Evolutionary conservation across 2,329 filamentous ascomycete genomes (phyloP).

Genomic region (Fusarium camptoceras): DNA sequence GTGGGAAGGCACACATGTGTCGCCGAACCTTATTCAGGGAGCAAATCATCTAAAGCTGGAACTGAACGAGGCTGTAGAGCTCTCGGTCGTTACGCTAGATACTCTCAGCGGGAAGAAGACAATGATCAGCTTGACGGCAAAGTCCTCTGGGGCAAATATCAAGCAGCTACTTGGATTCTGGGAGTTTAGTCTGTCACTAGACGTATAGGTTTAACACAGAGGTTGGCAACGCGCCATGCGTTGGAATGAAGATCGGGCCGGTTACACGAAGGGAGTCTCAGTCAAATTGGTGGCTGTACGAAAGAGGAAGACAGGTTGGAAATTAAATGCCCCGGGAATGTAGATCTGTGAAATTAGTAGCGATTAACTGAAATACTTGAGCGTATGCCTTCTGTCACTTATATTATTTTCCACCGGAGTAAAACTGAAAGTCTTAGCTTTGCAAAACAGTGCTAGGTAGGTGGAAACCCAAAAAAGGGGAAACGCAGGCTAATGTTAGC

Average conservation of each 20-base stretch:
- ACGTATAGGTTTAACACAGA: fast-evolving
- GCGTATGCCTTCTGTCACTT: background rate
- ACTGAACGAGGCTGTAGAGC: background rate
- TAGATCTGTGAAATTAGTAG: background rate
- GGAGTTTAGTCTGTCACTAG: background rate
- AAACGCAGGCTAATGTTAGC: background rate
- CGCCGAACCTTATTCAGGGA: fast-evolving
- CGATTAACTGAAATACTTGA: background rate
- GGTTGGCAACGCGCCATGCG: background rate
- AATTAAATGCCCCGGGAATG: background rate
- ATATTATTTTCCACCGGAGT: background rate
- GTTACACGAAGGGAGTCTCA: background rate
- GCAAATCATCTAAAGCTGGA: background rate
- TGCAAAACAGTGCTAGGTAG: background rate
- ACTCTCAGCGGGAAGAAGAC: background rate
- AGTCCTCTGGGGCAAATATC: background rate
- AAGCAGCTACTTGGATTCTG: conserved; percentile 5
- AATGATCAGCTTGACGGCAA: background rate
- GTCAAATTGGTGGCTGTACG: background rate
- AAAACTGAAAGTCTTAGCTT: background rate
- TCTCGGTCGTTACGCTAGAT: background rate
- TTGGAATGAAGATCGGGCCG: background rate
- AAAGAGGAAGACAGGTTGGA: background rate
- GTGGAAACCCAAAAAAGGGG: fast-evolving
- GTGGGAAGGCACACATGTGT: background rate